These are phyloP conservation scores for Ganoderma meredithae DNA, from an alignment of 1,284 basidiomycete genomes.

Conservation along the genomic window DNA sequence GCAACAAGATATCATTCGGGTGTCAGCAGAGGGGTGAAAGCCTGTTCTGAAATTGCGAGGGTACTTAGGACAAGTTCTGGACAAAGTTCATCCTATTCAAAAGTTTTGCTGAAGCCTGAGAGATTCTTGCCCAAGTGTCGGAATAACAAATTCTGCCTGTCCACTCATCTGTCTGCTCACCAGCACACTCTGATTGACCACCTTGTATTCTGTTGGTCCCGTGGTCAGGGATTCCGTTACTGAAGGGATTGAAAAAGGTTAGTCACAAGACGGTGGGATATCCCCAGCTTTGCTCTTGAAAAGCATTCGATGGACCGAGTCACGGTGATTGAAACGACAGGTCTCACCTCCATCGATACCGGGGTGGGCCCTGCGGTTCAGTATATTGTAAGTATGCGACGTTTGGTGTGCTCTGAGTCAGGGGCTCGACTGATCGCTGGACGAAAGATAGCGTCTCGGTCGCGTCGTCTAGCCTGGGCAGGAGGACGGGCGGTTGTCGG, in stretches of 20 bases:
- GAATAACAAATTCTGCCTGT: background rate
- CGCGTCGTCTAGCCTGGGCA: background rate
- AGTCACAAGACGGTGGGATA: background rate
- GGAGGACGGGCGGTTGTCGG: slow-evolving; percentile 9
- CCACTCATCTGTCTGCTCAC: background rate
- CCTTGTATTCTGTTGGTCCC: background rate
- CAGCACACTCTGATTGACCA: background rate
- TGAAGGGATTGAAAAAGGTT: background rate
- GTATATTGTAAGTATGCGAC: background rate
- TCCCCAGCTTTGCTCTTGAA: background rate
- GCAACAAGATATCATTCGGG: too few relatives aligned
- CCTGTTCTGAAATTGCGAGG: too few relatives aligned
- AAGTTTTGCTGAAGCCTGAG: too few relatives aligned
- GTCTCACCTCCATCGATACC: background rate
- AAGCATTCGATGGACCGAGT: background rate
- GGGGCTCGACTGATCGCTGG: background rate
- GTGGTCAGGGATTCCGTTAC: background rate
- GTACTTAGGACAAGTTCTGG: too few relatives aligned
- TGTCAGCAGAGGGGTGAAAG: too few relatives aligned
- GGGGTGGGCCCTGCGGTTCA: background rate
- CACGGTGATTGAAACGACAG: background rate
- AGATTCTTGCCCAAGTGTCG: background rate
- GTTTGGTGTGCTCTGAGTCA: background rate
- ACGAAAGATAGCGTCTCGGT: slow-evolving; percentile 3
- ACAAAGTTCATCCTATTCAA: too few relatives aligned